A percentile compares a stretch with the other conserved stretches of the same genome.
phyloP scores from a whole-genome alignment of 805 yeast genomes.

The Cyberlindnera misumaiensis region DNA sequence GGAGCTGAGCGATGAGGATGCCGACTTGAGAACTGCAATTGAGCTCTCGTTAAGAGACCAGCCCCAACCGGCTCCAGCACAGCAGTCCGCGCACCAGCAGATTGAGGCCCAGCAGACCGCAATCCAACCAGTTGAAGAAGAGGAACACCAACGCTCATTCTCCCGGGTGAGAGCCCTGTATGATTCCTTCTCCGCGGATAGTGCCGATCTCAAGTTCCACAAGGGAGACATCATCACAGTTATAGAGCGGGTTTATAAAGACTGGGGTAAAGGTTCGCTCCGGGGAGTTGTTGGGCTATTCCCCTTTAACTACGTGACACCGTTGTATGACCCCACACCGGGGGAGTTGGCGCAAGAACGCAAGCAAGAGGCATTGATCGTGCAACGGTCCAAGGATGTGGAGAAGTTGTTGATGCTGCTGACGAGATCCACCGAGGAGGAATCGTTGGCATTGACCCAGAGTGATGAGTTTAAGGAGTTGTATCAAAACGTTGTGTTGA shows the following conservation, averaged over 20 bases:
- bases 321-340: constrained; percentile 58
- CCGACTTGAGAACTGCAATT: constrained; percentile 69
- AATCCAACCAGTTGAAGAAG: constrained; percentile 5
- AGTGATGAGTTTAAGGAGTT: constrained; percentile 65
- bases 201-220: constrained; percentile 80
- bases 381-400: constrained; percentile 50
- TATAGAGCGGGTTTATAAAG: constrained; percentile 79
- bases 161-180: constrained; percentile 79
- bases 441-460: constrained; percentile 32
- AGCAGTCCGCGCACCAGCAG: constrained; percentile 12
- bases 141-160: constrained; percentile 25
- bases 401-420: constrained; percentile 62
- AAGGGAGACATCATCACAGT: constrained; percentile 87
- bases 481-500: constrained; percentile 64
- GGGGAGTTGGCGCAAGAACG: constrained; percentile 49
- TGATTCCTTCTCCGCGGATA: constrained; percentile 70
- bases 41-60: constrained; percentile 49
- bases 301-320: constrained; percentile 87
- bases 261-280: constrained; percentile 93
- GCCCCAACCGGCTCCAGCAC: constrained; percentile 14
- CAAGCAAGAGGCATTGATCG: constrained; percentile 44
- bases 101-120: constrained; percentile 9
- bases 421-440: constrained; percentile 23
- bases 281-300: constrained; percentile 80
- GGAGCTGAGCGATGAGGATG: constrained; percentile 58